Percentiles rank a stretch among this genome's conserved stretches.
phyloP scores from a whole-genome alignment of 371 early-diverging fungal species.

The Basidiobolus meristosporus region DNA sequence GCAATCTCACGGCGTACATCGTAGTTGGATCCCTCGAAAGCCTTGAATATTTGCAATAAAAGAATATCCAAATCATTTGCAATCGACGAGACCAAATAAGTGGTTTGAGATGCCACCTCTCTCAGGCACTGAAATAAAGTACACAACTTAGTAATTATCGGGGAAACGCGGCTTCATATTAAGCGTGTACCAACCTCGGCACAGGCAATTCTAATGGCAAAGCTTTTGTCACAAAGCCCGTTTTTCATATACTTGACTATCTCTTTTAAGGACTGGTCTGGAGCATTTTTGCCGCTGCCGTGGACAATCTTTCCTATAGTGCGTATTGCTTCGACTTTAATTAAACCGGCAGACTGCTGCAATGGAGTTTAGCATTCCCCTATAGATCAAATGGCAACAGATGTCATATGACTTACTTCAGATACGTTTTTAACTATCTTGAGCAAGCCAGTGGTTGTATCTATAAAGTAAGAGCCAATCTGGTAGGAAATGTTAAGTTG shows the following conservation, averaged over 20 bases:
- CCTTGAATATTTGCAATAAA: conserved; percentile 29
- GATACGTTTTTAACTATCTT: conserved; percentile 41
- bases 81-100: conserved; percentile 18
- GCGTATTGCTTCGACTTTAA: conserved; percentile 12
- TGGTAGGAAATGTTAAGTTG: conserved; percentile 2
- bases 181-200: conserved; percentile 35
- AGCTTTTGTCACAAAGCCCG: conserved; percentile 52
- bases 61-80: conserved; percentile 40
- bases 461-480: conserved; percentile 58
- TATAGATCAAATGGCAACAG: too few relatives aligned
- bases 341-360: conserved; percentile 7
- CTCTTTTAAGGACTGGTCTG: conserved; percentile 54
- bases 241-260: conserved; percentile 39
- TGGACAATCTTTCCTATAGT: conserved; percentile 3
- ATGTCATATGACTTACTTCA: conserved; percentile 23
- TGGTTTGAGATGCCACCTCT: conserved; percentile 20
- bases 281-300: conserved; percentile 5
- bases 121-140: conserved; percentile 16
- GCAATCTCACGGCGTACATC: conserved; percentile 41
- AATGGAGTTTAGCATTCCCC: too few relatives aligned
- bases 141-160: neutral
- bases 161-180: conserved; percentile 2
- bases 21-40: conserved; percentile 45
- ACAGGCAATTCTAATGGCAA: conserved; percentile 44
- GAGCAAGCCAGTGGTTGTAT: conserved; percentile 38